Conservation (phyloP, 1,284 basidiomycete genomes). For the Trametes hirsuta region DNA sequence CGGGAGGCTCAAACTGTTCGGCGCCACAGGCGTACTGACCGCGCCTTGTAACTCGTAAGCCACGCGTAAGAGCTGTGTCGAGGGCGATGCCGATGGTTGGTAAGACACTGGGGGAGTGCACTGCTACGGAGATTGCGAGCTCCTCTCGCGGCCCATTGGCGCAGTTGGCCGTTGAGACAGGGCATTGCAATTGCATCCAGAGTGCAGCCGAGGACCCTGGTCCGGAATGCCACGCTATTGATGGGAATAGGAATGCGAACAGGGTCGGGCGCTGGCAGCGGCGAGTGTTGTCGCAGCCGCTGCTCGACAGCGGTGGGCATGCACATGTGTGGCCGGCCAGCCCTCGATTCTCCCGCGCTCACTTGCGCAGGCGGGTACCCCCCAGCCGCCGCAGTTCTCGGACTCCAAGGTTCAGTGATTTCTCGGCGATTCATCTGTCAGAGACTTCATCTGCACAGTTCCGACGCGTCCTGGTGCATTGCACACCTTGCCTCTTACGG, state of each 20-base stretch:
- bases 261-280: neutral
- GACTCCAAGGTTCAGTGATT: conserved; percentile 17
- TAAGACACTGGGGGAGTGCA: neutral
- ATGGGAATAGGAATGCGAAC: neutral
- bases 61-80: conserved; percentile 22
- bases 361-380: neutral
- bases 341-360: conserved; percentile 2
- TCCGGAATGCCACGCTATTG: neutral
- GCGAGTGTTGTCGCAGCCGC: conserved; percentile 4
- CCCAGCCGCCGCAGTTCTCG: conserved; percentile 12
- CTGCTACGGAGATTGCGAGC: conserved; percentile 9
- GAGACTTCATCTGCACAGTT: conserved; percentile 19
- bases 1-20: neutral
- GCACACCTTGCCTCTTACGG: conserved; percentile 8
- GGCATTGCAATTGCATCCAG: conserved; percentile 6
- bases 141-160: neutral
- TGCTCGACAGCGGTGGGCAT: conserved; percentile 8
- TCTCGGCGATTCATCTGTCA: conserved; percentile 21
- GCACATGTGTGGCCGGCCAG: conserved; percentile 9
- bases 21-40: conserved; percentile 17
- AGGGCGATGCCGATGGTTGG: conserved; percentile 5
- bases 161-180: neutral
- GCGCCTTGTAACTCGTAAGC: conserved; percentile 6
- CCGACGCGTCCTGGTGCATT: conserved; percentile 8
- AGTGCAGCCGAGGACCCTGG: conserved; percentile 4